A percentile compares a stretch with the other conserved stretches of the same genome.
phyloP scores from a whole-genome alignment of 1,284 basidiomycete species.

The Irpex rosettiformis region DNA sequence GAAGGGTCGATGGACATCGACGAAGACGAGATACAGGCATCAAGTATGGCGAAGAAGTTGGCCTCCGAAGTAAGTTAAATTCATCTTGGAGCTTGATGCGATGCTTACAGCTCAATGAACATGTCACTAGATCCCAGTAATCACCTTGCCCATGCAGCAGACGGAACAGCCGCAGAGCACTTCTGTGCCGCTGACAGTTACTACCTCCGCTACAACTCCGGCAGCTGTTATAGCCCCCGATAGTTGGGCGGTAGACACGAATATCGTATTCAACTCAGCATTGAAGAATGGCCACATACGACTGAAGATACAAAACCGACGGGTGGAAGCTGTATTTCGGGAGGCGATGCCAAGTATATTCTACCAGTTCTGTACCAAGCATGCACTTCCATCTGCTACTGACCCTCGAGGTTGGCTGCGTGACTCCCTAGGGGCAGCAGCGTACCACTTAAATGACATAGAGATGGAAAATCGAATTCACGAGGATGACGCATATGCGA shows the following conservation, averaged over 20 bases:
- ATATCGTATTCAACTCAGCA: background rate
- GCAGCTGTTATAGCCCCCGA: no score
- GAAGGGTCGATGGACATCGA: no score
- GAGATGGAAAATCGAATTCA: background rate
- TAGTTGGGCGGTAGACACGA: background rate
- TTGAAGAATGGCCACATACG: background rate
- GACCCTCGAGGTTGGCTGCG: background rate
- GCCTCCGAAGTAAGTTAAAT: no score
- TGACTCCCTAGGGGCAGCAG: background rate
- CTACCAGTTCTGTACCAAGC: background rate
- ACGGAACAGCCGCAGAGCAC: no score
- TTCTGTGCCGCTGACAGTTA: no score
- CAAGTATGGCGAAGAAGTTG: no score
- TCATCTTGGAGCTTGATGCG: no score
- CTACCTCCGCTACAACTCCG: no score
- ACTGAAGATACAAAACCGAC: background rate
- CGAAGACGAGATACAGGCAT: no score
- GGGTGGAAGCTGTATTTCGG: background rate
- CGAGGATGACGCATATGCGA: background rate
- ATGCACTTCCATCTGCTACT: background rate
- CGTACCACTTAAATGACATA: background rate
- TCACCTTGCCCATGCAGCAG: no score
- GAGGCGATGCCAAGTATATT: background rate
- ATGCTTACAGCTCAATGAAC: no score
- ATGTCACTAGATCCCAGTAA: no score